phyloP scores from a whole-genome alignment of 306 rosid species.

The Vigna unguiculata region DNA sequence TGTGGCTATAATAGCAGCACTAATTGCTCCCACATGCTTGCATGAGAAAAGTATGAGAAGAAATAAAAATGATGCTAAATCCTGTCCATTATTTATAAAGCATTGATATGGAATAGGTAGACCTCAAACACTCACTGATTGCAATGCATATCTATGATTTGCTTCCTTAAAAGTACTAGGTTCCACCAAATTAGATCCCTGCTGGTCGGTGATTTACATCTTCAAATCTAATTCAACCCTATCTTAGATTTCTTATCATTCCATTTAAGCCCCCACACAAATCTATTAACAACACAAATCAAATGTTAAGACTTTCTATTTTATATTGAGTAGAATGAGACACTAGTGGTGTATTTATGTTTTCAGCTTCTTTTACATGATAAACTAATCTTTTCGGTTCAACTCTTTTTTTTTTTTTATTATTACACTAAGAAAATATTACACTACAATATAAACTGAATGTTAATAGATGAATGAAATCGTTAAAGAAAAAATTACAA shows the following conservation, averaged over 20 bases:
- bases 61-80: slow-evolving; percentile 43
- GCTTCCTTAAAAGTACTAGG: slow-evolving; percentile 71
- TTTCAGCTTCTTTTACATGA: too few species aligned
- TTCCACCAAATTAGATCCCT: slow-evolving; percentile 57
- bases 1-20: slow-evolving; percentile 54
- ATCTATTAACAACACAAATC: too few species aligned
- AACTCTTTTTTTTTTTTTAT: too few species aligned
- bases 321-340: too few species aligned
- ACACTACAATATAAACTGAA: too few species aligned
- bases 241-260: slow-evolving; percentile 8
- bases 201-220: slow-evolving; percentile 63
- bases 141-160: slow-evolving; percentile 49
- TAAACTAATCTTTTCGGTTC: too few species aligned
- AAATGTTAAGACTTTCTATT: too few species aligned
- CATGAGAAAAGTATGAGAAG: slow-evolving; percentile 54
- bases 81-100: slow-evolving; percentile 45
- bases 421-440: too few species aligned
- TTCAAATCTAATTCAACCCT: slow-evolving; percentile 25
- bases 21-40: slow-evolving; percentile 79
- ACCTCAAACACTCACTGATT: slow-evolving; percentile 62
- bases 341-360: too few species aligned
- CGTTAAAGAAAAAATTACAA: too few species aligned
- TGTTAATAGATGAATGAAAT: too few species aligned
- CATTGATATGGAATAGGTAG: slow-evolving; percentile 53
- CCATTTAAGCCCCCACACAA: too few species aligned